Evolutionary conservation across 192 early-diverging fungal genomes (phyloP).

Genomic region (Backusella macrospora): DNA sequence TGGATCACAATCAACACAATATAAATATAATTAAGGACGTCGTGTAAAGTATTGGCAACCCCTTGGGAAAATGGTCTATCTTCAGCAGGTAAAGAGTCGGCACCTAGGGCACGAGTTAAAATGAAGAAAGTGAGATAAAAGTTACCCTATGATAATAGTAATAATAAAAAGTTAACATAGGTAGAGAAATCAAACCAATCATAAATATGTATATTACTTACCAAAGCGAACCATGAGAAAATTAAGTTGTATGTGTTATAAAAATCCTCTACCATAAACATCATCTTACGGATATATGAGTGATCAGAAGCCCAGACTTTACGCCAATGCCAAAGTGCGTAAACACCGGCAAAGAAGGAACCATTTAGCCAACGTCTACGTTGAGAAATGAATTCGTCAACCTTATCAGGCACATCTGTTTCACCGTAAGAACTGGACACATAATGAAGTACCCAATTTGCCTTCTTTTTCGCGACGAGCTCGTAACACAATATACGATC

Average conservation of each 20-base stretch:
- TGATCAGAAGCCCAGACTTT: constrained; percentile 71
- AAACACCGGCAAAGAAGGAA: constrained; percentile 79
- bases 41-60: constrained; percentile 41
- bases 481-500: constrained; percentile 86
- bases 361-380: constrained; percentile 83
- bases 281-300: constrained; percentile 64
- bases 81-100: constrained; percentile 8
- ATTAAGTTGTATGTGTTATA: constrained; percentile 85
- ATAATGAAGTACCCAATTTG: constrained; percentile 73
- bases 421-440: constrained; percentile 71
- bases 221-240: constrained; percentile 90
- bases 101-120: constrained; percentile 46
- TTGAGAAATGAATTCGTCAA: constrained; percentile 72
- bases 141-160: constrained; percentile 48
- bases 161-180: neutral
- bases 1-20: constrained; percentile 74
- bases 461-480: constrained; percentile 68
- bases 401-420: constrained; percentile 74
- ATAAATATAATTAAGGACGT: constrained; percentile 49
- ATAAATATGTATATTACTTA: neutral
- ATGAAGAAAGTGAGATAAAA: constrained; percentile 65
- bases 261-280: constrained; percentile 76
- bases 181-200: no score
- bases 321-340: constrained; percentile 65
- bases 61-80: constrained; percentile 41